Evolutionary conservation across 1,284 basidiomycete species (phyloP), one percentile per base, ranked within the genome.

Genomic region (Sparassis latifolia): DNA sequence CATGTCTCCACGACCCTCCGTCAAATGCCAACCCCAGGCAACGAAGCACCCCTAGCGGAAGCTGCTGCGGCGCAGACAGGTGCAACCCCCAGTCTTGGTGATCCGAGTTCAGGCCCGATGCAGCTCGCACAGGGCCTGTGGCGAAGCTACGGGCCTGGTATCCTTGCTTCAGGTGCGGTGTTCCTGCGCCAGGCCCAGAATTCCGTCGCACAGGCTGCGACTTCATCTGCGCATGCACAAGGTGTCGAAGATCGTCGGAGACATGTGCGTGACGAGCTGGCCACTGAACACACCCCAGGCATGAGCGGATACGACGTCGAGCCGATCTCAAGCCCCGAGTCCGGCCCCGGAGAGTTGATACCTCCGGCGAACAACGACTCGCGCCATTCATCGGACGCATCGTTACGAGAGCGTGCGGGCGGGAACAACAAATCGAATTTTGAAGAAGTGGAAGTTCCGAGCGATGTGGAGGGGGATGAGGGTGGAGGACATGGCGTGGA

Each of bases 61-160:
- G 61, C 62, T 0, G 57, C 64, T 2, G 56, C 62, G 5, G 57
- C 62, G 20, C 57, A 65, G 49, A 56, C 70, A 39, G 70, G 68
- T 44, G 66, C 73, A 2, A 74, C 74, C 2, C 80, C 81, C 0
- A 67, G 75, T 4, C 56, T 80, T 53, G 67, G 59, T 7, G 78
- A 82, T 55, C 80, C 82, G 0, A 72, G 76, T n/a, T 78, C 77
- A 10, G 82, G 81, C 3, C 81, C 87, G 4, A 72, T 76, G 5
- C 78, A 83, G 57, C 71, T 90, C 20, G 75, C 79, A 0, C 75
- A 76, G 31, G 76, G 82, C 0, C 69, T 91, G 12, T 88, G 88
- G 84, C 70, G 74, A 10, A 78, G 80, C 3, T 92, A 89, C 55
- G 89, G 87, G 0, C 89, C 90, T 1, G 66, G 76, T 2, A 74